Evolutionary conservation across 495 filamentous ascomycete genomes (phyloP).

Genomic region (Penicillium arizonense): DNA sequence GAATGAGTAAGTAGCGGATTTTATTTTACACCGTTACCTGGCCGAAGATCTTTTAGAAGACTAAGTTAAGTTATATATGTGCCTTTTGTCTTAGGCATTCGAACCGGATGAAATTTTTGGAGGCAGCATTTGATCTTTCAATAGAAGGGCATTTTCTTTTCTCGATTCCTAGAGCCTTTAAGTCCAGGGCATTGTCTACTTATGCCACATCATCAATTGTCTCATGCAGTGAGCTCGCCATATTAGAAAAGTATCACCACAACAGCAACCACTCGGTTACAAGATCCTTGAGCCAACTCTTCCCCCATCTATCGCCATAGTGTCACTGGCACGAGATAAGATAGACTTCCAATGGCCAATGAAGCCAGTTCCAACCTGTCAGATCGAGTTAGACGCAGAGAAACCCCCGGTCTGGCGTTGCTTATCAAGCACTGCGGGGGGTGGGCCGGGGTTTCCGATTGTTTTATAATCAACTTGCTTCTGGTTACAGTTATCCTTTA

Average conservation of each 20-base stretch:
- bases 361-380: not conserved
- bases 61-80: too few species aligned
- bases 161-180: too few species aligned
- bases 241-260: not conserved
- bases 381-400: not conserved
- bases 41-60: too few species aligned
- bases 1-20: too few species aligned
- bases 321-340: not conserved
- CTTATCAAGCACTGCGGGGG: slow-evolving; percentile 1
- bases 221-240: not conserved
- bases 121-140: too few species aligned
- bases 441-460: not conserved
- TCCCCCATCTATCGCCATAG: not conserved
- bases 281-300: not conserved
- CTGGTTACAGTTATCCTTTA: too few species aligned
- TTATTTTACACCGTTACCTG: too few species aligned
- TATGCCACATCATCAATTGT: too few species aligned
- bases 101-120: too few species aligned
- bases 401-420: not conserved
- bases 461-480: not conserved
- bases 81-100: too few species aligned
- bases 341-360: not conserved
- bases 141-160: too few species aligned
- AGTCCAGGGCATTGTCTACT: too few species aligned
- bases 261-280: not conserved